These are phyloP conservation scores for Colletotrichum lindemuthianum DNA, from an alignment of 2,329 filamentous ascomycete species.

Conservation along the genomic window DNA sequence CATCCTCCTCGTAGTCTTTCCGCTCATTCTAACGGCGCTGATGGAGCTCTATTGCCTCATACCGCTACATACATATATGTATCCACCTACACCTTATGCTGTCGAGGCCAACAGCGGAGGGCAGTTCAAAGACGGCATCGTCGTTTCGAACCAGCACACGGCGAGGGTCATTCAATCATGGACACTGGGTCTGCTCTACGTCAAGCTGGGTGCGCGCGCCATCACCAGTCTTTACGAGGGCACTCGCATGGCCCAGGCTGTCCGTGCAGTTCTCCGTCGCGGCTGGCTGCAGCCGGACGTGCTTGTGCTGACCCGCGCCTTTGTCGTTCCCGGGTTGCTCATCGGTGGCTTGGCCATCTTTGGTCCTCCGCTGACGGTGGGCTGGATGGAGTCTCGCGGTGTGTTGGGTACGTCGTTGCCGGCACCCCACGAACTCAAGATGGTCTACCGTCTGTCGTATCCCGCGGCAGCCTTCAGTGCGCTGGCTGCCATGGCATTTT, in stretches of 20 bases:
- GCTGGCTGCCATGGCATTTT: conserved; percentile 56
- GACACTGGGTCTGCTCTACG: conserved; percentile 91
- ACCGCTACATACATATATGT: conserved; percentile 84
- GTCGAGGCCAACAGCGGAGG: conserved; percentile 39
- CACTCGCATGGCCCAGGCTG: conserved; percentile 77
- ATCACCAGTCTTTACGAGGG: conserved; percentile 74
- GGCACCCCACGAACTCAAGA: conserved; percentile 36
- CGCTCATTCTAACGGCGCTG: conserved; percentile 80
- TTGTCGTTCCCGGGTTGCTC: conserved; percentile 79
- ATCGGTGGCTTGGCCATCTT: conserved; percentile 71
- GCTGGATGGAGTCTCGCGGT: conserved; percentile 38
- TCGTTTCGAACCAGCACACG: conserved; percentile 62
- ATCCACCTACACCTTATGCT: conserved; percentile 44
- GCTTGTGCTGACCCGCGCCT: conserved; percentile 81
- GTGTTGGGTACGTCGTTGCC: conserved; percentile 34
- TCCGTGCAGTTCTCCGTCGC: conserved; percentile 76
- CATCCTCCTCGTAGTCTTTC: conserved; percentile 81
- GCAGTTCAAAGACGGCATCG: conserved; percentile 36
- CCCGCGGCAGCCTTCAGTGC: conserved; percentile 65
- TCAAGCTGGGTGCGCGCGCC: conserved; percentile 80
- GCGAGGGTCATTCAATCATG: conserved; percentile 92
- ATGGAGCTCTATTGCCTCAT: conserved; percentile 91
- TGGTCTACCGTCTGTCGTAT: conserved; percentile 72
- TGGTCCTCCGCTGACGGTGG: conserved; percentile 57
- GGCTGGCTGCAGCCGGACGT: conserved; percentile 85